Base-by-base conservation (phyloP, 768 basidiomycete genomes). In the Antrodiella citrinella region DNA sequence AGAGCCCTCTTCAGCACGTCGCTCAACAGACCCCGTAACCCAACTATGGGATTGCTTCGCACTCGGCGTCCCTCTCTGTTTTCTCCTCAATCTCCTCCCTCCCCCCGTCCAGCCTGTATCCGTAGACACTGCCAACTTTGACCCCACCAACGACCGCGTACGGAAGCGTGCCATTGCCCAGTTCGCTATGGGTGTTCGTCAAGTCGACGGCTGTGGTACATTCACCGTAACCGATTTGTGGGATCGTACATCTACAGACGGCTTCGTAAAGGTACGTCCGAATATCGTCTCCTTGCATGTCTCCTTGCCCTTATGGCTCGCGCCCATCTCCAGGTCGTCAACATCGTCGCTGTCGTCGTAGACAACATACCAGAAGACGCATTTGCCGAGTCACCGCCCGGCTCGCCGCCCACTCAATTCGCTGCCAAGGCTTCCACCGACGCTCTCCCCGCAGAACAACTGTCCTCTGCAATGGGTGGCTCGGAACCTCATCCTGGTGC, bases 41-140 rank as follows among this genome's bases (percentile, higher is more conserved):
- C 90, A 92, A 65, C 82, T 97, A 45, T 95, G 94, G 85, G 89
- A 91, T 62, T 83, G 89, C 64, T 89, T 99, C 69, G 84, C 92
- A 39, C 79, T 92, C 26, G 96, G 96, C 51, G 83, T 91, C 44
- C 85, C 93, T 42, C 86, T 98, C 58, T 95, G 92, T 71, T 96
- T 88, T 72, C 82, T 99, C 59, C 95, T 91, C 75, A 95, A 99
- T 70, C 82, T 87, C 65, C 82, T 97, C 50, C 85, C 86, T 35
- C 61, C 64, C 2, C 66, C 71, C 13, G 59, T 64, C 19, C 59
- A 55, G 12, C 71, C 67, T 30, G 74, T 72, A 48, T 67, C 67
- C 46, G 80, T 90, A 48, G 74, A 81, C 59, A 88, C 84, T 47
- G 80, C 82, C 61, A 69, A 77, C 42, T 82, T 81, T 54, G 85